Conservation (phyloP, 495 filamentous ascomycete genomes). For the Penicillium ucsense region DNA sequence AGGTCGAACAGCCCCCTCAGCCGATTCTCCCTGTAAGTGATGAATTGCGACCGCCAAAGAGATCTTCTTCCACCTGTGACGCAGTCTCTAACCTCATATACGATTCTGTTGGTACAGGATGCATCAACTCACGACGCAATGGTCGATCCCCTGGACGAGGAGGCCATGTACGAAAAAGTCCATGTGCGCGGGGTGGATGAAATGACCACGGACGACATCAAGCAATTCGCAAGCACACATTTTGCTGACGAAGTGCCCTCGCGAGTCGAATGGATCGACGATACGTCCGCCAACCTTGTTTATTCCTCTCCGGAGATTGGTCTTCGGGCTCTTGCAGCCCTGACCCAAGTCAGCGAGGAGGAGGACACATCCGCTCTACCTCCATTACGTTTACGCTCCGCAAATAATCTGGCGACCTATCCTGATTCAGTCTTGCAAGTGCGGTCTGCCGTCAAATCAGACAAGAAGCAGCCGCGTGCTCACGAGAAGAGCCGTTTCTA, state of each 20-base stretch:
- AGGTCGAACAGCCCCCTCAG: slow-evolving; percentile 35
- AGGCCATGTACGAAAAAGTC: slow-evolving; percentile 50
- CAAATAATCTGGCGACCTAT: slow-evolving; percentile 53
- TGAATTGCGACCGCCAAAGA: neutral
- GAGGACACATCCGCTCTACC: slow-evolving; percentile 32
- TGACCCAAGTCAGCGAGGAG: slow-evolving; percentile 38
- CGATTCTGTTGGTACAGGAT: slow-evolving; percentile 11
- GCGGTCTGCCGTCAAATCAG: slow-evolving; percentile 60
- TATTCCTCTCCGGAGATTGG: slow-evolving; percentile 66
- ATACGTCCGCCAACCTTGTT: slow-evolving; percentile 77
- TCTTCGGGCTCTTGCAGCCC: slow-evolving; percentile 55
- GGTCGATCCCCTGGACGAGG: slow-evolving; percentile 20
- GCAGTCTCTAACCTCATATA: neutral
- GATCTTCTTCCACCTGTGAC: neutral
- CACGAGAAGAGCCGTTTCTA: slow-evolving; percentile 81
- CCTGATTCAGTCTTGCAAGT: slow-evolving; percentile 63
- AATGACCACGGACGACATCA: slow-evolving; percentile 67
- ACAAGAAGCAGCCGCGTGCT: slow-evolving; percentile 70
- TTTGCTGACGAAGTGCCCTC: slow-evolving; percentile 43
- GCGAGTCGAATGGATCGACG: slow-evolving; percentile 89
- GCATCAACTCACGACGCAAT: slow-evolving; percentile 10
- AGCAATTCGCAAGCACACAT: slow-evolving; percentile 57
- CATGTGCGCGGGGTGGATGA: slow-evolving; percentile 76
- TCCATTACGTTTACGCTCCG: slow-evolving; percentile 42
- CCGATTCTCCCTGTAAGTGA: slow-evolving; percentile 26